Base-by-base conservation (phyloP, 2,329 filamentous ascomycete genomes). In the Didymella keratinophila region DNA sequence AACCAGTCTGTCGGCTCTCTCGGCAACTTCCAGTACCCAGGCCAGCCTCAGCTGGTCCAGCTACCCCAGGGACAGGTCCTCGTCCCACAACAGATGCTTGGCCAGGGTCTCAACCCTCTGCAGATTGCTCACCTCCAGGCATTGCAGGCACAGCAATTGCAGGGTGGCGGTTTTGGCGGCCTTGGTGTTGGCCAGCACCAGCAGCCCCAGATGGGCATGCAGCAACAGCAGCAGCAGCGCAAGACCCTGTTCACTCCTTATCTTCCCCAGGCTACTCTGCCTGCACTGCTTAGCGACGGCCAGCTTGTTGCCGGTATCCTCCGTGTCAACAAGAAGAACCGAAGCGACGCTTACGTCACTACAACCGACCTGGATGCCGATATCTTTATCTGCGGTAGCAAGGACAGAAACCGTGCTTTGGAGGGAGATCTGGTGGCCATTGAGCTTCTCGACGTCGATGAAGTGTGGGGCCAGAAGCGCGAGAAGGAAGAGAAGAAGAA, bases 401-500 rank as follows among this genome's bases (percentile, higher is more conserved):
- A 99, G 79, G 95, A 99, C 77, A 90, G 95, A 67, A 99, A 99
- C 78, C 91, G 95, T 78, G 95, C 95, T 54, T 85, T 99, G 34
- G 95, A 99, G 77, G 95, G 95, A 58, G 95, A 99, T 76, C 85
- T 97, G 54, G 95, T 99, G 58, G 95, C 95, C 30, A 88, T 99
- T 52, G 95, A 99, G 79, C 88, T 99, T 45, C 87, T 99, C 50
- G 94, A 99, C 72, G 95, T 99, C 8, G 95, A 98, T 75, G 95
- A 99, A 75, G 95, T 99, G 2, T 99, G 95, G 95, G 87, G 90
- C 23, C 95, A 99, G 82, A 99, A 99, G 84, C 92, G 93, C 56
- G 95, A 99, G 78, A 99, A 99, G 78, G 95, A 99, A 80, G 95
- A 99, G 78, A 99, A 99, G 86, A 99, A 99, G 87, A 99, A 98